phyloP scores from a whole-genome alignment of 2,329 filamentous ascomycete species.

The Talaromyces sp. region DNA sequence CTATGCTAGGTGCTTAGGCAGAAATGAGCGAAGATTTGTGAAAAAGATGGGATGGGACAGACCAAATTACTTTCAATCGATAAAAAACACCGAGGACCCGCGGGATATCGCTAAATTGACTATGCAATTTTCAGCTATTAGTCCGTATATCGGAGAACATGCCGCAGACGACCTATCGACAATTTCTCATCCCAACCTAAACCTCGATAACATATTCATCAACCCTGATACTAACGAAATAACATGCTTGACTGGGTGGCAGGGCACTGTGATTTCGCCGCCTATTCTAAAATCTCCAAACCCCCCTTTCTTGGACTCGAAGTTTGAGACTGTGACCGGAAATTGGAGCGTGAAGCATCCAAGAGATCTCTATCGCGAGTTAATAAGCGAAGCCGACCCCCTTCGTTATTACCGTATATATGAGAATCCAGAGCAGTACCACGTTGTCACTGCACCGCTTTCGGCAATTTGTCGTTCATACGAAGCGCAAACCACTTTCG shows the following conservation, averaged over 20 bases:
- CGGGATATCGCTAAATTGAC: not conserved
- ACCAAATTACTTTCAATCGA: constrained; percentile 1
- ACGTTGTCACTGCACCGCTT: not conserved
- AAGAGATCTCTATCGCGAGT: constrained; percentile 2
- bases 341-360: not conserved
- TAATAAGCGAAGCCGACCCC: constrained; percentile 1
- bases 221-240: constrained; percentile 16
- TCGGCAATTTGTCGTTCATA: not conserved
- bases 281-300: constrained; percentile 12
- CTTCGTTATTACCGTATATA: constrained; percentile 7
- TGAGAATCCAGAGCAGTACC: not conserved
- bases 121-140: not conserved
- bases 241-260: constrained; percentile 16
- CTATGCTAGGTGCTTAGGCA: constrained; percentile 3
- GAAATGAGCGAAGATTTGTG: constrained; percentile 4
- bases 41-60: not conserved
- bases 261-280: constrained; percentile 11
- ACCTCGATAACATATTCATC: constrained; percentile 19
- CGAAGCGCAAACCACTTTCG: not conserved
- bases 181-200: constrained; percentile 19
- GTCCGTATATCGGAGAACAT: not conserved
- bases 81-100: not conserved
- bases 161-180: constrained; percentile 10
- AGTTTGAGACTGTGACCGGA: constrained; percentile 2
- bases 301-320: constrained; percentile 5